Percentiles rank a stretch among this genome's conserved stretches.
These are phyloP conservation scores for Aphanomyces invadans DNA, from an alignment of 352 stramenopile genomes.

Conservation along the genomic window DNA sequence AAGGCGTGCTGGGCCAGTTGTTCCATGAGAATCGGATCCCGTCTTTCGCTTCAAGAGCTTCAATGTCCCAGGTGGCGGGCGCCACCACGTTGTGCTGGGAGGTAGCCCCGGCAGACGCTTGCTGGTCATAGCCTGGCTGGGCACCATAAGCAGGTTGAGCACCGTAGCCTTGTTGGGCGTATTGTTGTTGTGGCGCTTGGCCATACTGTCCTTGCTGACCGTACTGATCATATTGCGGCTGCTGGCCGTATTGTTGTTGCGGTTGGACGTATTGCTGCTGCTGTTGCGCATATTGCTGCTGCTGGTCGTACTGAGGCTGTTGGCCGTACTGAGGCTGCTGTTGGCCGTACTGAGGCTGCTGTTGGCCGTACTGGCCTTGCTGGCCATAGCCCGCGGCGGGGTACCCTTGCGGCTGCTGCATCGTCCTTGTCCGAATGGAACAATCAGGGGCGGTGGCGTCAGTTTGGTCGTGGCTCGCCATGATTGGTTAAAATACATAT, in stretches of 20 bases:
- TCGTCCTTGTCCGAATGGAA: not conserved
- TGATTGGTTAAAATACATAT: not conserved
- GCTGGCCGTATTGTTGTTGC: not conserved
- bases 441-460: not conserved
- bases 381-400: constrained; percentile 27
- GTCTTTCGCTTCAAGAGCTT: constrained; percentile 80
- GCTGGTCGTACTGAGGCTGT: constrained; percentile 25
- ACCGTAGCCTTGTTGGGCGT: constrained; percentile 8
- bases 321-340: constrained; percentile 23
- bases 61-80: constrained; percentile 81
- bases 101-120: constrained; percentile 6
- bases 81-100: constrained; percentile 48
- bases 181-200: constrained; percentile 12
- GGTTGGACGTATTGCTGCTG: not conserved
- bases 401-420: constrained; percentile 7
- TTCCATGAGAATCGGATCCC: constrained; percentile 98
- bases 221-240: constrained; percentile 16
- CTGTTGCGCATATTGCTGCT: constrained; percentile 9
- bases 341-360: constrained; percentile 26
- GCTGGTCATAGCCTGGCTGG: constrained; percentile 27
- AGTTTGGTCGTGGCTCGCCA: not conserved
- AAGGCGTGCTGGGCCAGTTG: constrained; percentile 94
- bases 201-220: constrained; percentile 23
- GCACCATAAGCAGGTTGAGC: constrained; percentile 9
- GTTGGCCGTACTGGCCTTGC: constrained; percentile 25